These are phyloP conservation scores for Ceratocystis albifundus DNA, from an alignment of 2,329 filamentous ascomycete genomes.

Conservation along the genomic window DNA sequence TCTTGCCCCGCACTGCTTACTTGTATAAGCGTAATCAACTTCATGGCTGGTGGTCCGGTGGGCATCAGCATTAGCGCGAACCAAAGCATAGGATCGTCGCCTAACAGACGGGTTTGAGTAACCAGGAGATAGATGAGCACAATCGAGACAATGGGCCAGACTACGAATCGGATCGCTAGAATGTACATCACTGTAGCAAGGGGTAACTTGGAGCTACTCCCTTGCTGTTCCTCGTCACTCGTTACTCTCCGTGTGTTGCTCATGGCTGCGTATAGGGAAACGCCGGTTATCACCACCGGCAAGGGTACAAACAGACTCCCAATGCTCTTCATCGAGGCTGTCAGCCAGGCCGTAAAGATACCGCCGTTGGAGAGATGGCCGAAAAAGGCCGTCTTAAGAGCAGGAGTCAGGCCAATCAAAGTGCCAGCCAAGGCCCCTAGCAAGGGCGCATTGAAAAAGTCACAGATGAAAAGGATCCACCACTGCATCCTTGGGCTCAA, in stretches of 20 bases:
- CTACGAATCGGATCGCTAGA: slow-evolving; percentile 44
- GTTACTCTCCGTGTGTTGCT: neutral
- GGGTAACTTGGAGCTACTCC: slow-evolving; percentile 34
- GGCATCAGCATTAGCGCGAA: slow-evolving; percentile 45
- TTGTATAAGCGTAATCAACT: slow-evolving; percentile 37
- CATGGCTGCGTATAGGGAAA: slow-evolving; percentile 49
- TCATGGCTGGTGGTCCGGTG: slow-evolving; percentile 38
- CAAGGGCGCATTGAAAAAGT: slow-evolving; percentile 51
- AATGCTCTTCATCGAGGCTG: slow-evolving; percentile 48
- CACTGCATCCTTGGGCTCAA: slow-evolving; percentile 25
- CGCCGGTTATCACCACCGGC: slow-evolving; percentile 54
- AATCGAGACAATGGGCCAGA: slow-evolving; percentile 50
- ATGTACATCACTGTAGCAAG: slow-evolving; percentile 42
- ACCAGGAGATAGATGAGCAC: slow-evolving; percentile 44
- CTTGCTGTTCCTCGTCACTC: slow-evolving; percentile 29
- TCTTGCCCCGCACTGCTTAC: slow-evolving; percentile 33
- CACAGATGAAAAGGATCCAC: slow-evolving; percentile 32
- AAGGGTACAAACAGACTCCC: slow-evolving; percentile 53
- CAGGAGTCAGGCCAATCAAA: slow-evolving; percentile 47
- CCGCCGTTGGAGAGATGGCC: slow-evolving; percentile 45
- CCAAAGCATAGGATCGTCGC: slow-evolving; percentile 52
- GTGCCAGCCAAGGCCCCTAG: slow-evolving; percentile 48
- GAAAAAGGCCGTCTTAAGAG: slow-evolving; percentile 53
- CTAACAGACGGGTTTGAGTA: slow-evolving; percentile 40
- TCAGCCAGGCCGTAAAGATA: slow-evolving; percentile 56